phyloP scores from a whole-genome alignment of 2,329 filamentous ascomycete genomes.

The Colletotrichum gloeosporioides region DNA sequence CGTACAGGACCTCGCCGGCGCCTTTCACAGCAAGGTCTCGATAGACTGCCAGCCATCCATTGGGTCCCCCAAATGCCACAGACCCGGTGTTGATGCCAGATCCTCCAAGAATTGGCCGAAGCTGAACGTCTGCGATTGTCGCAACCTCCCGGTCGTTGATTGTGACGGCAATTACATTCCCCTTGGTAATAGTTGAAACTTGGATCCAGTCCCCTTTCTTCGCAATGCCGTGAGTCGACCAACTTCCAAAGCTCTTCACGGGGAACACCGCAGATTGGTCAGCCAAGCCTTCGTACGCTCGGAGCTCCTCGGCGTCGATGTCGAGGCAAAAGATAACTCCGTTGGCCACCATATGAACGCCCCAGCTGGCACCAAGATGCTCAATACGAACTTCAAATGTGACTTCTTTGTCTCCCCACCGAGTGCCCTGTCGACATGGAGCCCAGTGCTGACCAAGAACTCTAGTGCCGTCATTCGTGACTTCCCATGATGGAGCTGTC shows the following conservation, averaged over 20 bases:
- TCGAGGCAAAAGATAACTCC: conserved; percentile 17
- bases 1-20: not conserved
- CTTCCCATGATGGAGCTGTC: conserved; percentile 1
- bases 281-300: not conserved
- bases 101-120: not conserved
- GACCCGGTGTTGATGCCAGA: conserved; percentile 8
- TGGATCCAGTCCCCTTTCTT: not conserved
- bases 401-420: conserved; percentile 1
- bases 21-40: not conserved
- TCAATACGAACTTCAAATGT: not conserved
- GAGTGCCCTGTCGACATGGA: conserved; percentile 7
- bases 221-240: not conserved
- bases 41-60: conserved; percentile 4
- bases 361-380: conserved; percentile 5
- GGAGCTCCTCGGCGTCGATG: not conserved
- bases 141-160: not conserved
- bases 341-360: conserved; percentile 19
- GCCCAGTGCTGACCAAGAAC: conserved; percentile 11
- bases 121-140: not conserved
- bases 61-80: conserved; percentile 8
- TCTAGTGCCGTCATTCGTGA: not conserved
- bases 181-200: not conserved
- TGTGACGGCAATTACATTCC: not conserved
- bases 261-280: conserved; percentile 6
- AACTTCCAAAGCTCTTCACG: not conserved